Evolutionary conservation across 768 basidiomycete species (phyloP), one percentile per base, ranked within the genome.

Genomic region (Jaapia argillacea): DNA sequence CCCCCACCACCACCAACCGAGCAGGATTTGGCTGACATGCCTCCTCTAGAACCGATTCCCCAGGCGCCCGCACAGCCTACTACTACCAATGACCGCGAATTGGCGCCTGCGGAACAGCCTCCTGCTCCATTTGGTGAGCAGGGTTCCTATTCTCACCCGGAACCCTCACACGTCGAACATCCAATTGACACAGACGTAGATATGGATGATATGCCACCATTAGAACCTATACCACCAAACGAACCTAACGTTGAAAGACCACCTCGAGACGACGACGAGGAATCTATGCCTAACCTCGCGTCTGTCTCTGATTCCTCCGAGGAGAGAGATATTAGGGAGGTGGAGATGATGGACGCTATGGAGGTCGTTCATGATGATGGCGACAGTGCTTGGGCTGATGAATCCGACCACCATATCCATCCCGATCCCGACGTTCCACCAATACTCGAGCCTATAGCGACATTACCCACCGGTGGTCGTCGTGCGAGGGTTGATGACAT

Each of bases 401-500:
- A 10, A 10, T 33, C 28, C 10, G n/a, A n/a, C n/a, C n/a, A n/a
- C n/a, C n/a, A n/a, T n/a, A n/a, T n/a, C n/a, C n/a, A n/a, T n/a
- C n/a, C n/a, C n/a, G n/a, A n/a, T n/a, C 16, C 28, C 16, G 28
- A 33, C 28, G 16, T 33, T 10, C 28, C 28, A 16, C 28, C 28
- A 33, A n/a, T n/a, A n/a, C 28, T 33, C 16, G 28, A 33, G 28
- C 28, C 28, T 33, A 33, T 33, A 10, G n/a, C n/a, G n/a, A 33
- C 28, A 10, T 16, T 10, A 33, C 28, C 28, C 10, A 33, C 28
- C 28, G 16, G 28, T 10, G 28, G 28, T 10, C 48, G 79, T 35
- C 78, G 79, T 20, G 65, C 71, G 14, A 62, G 79, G 35, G 76
- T 80, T 3, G 77, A 81, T 2, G 74, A 78, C 43, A 79, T 81